Base-by-base conservation (phyloP, 2,329 filamentous ascomycete genomes). In the Xylaria polymorpha region DNA sequence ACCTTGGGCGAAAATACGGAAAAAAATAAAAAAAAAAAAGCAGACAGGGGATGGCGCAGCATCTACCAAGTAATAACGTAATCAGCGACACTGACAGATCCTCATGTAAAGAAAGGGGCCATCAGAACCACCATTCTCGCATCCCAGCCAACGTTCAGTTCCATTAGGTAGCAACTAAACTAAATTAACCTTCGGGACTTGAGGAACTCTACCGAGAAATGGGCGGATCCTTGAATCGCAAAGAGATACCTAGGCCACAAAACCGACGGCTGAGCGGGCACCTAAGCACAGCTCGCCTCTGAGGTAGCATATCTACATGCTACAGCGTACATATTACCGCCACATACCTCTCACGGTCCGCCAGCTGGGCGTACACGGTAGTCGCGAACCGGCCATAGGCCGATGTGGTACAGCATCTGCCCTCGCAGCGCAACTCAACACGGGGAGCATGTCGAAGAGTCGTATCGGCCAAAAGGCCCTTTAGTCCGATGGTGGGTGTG, bases 41-140 rank as follows among this genome's bases (percentile, higher is more conserved):
- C 35, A 37, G n/a, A 64, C 56, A 41, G 66, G 46, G 66, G 55
- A 68, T 64, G 61, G 66, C 57, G 57, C 66, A 67, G 65, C 60
- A 55, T 6, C 10, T 14, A 29, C 18, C 10, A 9, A 37, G 35
- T 32, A 39, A 29, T 41, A 46, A 61, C 32, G n/a, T 66, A 61
- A 66, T 48, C 50, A 66, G 1, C 41, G 39, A 39, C 39, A 44
- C 15, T 22, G 20, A 41, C 29, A 58, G 41, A 39, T 48, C 32
- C 29, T 39, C 43, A 43, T 22, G 51, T 25, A 8, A 14, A 25
- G 37, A 41, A 57, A 57, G 35, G 37, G 35, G 37, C 22, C 37
- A 29, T 29, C 25, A 29, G 25, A 29, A 29, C 25, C 2, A 29
- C 25, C 35, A 6, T 41, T 41, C 37, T 14, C 37, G 14, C 15